These are phyloP conservation scores for Mesembryanthemum crystallinum DNA, from an alignment of 148 eudicot genomes.

Conservation along the genomic window DNA sequence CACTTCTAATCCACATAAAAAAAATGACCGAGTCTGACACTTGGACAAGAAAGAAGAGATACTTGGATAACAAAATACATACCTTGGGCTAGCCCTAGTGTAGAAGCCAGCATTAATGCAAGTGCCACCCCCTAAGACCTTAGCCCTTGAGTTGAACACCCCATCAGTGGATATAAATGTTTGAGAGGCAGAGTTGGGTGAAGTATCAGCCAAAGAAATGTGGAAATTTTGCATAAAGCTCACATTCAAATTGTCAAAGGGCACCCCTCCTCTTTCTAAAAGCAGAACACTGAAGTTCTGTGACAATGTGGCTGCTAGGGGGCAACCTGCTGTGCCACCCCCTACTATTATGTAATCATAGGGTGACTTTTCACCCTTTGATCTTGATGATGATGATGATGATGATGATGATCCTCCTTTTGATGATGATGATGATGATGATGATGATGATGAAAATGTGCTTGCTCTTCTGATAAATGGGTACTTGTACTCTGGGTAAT, in stretches of 20 bases:
- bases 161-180: slow-evolving; percentile 77
- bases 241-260: slow-evolving; percentile 65
- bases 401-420: slow-evolving; percentile 22
- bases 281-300: slow-evolving; percentile 59
- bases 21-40: too few relatives aligned
- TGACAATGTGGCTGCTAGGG: slow-evolving; percentile 79
- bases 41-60: too few relatives aligned
- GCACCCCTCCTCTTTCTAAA: slow-evolving; percentile 86
- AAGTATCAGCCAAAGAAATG: slow-evolving; percentile 66
- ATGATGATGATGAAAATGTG: slow-evolving; percentile 31
- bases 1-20: too few relatives aligned
- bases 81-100: slow-evolving; percentile 88
- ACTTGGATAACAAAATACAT: neutral
- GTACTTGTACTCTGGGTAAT: slow-evolving; percentile 27
- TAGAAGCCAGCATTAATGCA: slow-evolving; percentile 95
- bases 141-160: slow-evolving; percentile 77
- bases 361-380: slow-evolving; percentile 8
- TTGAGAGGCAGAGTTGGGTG: slow-evolving; percentile 74
- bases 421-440: slow-evolving; percentile 1
- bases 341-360: slow-evolving; percentile 89
- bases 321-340: slow-evolving; percentile 97
- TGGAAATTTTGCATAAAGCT: slow-evolving; percentile 74
- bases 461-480: slow-evolving; percentile 62
- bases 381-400: slow-evolving; percentile 1
- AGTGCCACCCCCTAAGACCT: slow-evolving; percentile 85